phyloP scores from a whole-genome alignment of 768 basidiomycete genomes.

The Gloeophyllum trabeum region DNA sequence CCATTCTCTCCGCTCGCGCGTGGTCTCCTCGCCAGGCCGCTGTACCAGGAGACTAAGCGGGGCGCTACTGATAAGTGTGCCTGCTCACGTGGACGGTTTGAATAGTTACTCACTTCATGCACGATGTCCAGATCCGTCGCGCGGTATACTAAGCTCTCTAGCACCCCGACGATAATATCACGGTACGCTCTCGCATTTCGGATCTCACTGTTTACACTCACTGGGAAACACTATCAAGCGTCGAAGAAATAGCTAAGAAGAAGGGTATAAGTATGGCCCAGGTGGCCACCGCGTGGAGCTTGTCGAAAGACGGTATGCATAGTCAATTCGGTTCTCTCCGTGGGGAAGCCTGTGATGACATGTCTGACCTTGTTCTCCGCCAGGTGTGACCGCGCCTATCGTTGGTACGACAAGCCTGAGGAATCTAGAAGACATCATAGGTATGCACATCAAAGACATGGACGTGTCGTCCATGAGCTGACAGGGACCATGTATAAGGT shows the following conservation, averaged over 20 bases:
- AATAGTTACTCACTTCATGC: too few relatives aligned
- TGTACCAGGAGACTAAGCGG: slow-evolving; percentile 12
- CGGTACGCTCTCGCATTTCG: not conserved
- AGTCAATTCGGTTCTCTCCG: not conserved
- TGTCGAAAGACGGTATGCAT: slow-evolving; percentile 9
- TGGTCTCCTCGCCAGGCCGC: slow-evolving; percentile 19
- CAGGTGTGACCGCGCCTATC: slow-evolving; percentile 22
- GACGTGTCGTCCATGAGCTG: not conserved
- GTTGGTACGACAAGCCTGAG: slow-evolving; percentile 22
- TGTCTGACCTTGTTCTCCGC: not conserved
- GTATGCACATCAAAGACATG: slow-evolving; percentile 6
- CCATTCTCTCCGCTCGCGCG: slow-evolving; percentile 27
- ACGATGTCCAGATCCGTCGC: not conserved
- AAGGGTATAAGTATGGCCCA: slow-evolving; percentile 24
- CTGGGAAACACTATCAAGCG: slow-evolving; percentile 1
- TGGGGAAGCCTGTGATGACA: not conserved
- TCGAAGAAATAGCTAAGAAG: slow-evolving; percentile 25
- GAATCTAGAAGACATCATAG: slow-evolving; percentile 24
- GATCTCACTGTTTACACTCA: not conserved
- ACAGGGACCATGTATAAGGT: not conserved
- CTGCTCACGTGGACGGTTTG: not conserved
- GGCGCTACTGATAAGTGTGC: slow-evolving; percentile 13
- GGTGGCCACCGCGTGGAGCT: slow-evolving; percentile 23
- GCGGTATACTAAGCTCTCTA: not conserved
- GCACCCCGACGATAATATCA: not conserved